phyloP scores from a whole-genome alignment of 164 flowering plant species.

The Saururus chinensis region DNA sequence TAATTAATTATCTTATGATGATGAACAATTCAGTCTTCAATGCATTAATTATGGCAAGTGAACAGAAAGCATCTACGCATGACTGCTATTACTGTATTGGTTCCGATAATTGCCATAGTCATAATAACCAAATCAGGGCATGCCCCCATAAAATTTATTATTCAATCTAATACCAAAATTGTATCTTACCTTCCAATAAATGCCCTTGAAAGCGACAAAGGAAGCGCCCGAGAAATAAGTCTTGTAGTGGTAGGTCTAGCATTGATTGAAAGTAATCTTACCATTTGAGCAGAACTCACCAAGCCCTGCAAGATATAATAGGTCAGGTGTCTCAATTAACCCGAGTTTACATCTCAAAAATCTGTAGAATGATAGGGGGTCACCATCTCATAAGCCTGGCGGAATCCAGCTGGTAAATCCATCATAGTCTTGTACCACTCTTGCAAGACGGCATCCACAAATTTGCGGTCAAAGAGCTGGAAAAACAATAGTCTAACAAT shows the following conservation, averaged over 20 bases:
- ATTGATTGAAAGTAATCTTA: constrained; percentile 62
- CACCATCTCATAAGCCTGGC: constrained; percentile 98
- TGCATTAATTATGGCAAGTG: background rate
- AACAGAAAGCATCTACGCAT: background rate
- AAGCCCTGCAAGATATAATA: constrained; percentile 47
- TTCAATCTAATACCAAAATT: no score
- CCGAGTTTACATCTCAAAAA: background rate
- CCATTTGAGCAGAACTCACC: constrained; percentile 97
- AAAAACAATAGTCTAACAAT: background rate
- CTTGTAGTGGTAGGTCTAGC: constrained; percentile 89
- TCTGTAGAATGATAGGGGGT: constrained; percentile 1
- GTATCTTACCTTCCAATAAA: constrained; percentile 83
- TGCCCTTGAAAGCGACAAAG: constrained; percentile 76
- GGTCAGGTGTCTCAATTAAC: constrained; percentile 7
- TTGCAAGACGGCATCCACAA: constrained; percentile 84
- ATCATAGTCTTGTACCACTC: constrained; percentile 96
- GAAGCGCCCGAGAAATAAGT: constrained; percentile 68
- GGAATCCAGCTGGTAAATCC: constrained; percentile 94
- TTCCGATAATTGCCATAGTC: no score
- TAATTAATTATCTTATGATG: no score
- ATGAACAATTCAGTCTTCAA: background rate
- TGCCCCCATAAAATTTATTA: background rate
- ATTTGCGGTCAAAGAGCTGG: constrained; percentile 87
- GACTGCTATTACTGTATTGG: background rate
- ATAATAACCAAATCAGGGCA: background rate